These are phyloP conservation scores for Colletotrichum orbiculare DNA, from an alignment of 2,329 filamentous ascomycete species.

Conservation along the genomic window DNA sequence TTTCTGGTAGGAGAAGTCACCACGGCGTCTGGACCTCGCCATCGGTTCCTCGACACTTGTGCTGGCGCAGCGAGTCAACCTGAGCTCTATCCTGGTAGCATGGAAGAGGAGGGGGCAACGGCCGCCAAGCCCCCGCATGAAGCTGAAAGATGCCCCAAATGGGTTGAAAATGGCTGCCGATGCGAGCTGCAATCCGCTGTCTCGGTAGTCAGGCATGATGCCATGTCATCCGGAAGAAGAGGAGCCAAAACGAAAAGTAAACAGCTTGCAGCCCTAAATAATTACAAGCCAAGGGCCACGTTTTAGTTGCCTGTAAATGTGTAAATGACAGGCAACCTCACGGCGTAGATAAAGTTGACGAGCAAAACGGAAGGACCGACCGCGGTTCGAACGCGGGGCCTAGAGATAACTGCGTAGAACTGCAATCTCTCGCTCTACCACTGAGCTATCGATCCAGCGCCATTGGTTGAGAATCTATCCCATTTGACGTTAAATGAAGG, in stretches of 20 bases:
- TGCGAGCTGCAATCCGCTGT: slow-evolving; percentile 10
- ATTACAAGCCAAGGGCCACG: too few species aligned
- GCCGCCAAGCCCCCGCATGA: slow-evolving; percentile 28
- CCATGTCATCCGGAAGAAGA: background rate
- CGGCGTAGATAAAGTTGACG: background rate
- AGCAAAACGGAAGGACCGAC: slow-evolving; percentile 24
- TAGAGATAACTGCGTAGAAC: slow-evolving; percentile 30
- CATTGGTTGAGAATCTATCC: fast-evolving
- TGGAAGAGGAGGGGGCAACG: slow-evolving; percentile 13
- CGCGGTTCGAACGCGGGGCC: slow-evolving; percentile 37
- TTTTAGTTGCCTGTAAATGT: too few species aligned
- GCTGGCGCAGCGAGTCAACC: background rate
- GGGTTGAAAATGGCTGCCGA: slow-evolving; percentile 11
- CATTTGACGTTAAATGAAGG: too few species aligned
- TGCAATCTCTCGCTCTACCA: slow-evolving; percentile 38
- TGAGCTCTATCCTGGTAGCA: slow-evolving; percentile 7
- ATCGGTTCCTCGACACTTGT: slow-evolving; percentile 6
- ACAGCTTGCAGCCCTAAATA: too few species aligned
- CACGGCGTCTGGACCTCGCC: background rate
- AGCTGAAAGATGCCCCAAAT: background rate
- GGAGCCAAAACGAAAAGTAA: background rate
- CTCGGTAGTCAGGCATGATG: background rate
- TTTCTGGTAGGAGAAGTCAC: too few species aligned
- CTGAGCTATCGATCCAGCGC: slow-evolving; percentile 36
- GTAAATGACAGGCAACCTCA: too few species aligned